Evolutionary conservation across 164 flowering plant genomes (phyloP).

Genomic region (Chimonanthus praecox): DNA sequence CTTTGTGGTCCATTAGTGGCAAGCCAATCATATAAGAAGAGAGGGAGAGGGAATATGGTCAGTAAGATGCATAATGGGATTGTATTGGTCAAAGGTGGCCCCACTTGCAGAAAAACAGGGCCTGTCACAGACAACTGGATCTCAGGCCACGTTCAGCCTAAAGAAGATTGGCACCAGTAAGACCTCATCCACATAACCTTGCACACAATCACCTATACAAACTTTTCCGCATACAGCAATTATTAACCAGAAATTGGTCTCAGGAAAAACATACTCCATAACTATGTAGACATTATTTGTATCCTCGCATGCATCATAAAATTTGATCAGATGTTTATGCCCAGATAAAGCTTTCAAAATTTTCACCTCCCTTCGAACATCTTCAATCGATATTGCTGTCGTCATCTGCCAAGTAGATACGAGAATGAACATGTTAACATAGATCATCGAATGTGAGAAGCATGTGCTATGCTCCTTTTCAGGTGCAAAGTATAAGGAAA

Average conservation of each 20-base stretch:
- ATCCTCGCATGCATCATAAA: conserved; percentile 91
- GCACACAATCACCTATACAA: not conserved
- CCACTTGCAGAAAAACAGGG: not conserved
- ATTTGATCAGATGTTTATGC: conserved; percentile 71
- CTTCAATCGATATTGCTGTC: conserved; percentile 92
- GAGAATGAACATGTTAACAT: not conserved
- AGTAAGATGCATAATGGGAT: no score
- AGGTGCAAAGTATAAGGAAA: not conserved
- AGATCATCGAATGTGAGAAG: not conserved
- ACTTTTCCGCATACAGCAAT: not conserved
- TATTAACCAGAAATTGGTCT: not conserved
- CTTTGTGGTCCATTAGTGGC: no score
- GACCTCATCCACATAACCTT: not conserved
- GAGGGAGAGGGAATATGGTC: no score
- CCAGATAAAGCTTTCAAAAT: conserved; percentile 92
- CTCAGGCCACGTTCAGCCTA: not conserved
- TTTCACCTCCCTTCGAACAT: conserved; percentile 96
- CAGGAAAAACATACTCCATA: conserved; percentile 75
- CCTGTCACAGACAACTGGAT: not conserved
- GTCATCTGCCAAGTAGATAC: conserved; percentile 67
- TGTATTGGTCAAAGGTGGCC: no score
- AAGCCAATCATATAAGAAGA: no score
- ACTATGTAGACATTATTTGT: conserved; percentile 77
- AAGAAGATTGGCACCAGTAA: not conserved
- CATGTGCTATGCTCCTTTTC: not conserved